These are phyloP conservation scores for Westerdykella sp. DNA, from an alignment of 2,329 filamentous ascomycete genomes.

Conservation along the genomic window DNA sequence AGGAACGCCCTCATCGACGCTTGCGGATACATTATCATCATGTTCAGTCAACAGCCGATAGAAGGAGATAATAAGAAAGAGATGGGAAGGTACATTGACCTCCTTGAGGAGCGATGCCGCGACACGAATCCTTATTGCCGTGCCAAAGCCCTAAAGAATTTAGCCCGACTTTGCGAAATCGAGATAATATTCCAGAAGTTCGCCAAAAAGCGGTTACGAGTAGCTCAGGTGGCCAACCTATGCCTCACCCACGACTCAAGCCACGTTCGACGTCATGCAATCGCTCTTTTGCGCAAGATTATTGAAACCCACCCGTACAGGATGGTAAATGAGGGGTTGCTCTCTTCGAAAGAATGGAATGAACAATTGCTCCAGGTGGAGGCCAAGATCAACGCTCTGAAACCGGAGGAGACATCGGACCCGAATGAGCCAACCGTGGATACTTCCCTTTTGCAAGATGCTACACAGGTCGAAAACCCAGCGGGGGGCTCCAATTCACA, in stretches of 20 bases:
- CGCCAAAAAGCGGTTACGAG: slow-evolving; percentile 81
- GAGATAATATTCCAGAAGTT: slow-evolving; percentile 62
- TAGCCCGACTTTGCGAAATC: slow-evolving; percentile 84
- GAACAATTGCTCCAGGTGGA: slow-evolving; percentile 76
- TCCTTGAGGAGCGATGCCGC: slow-evolving; percentile 90
- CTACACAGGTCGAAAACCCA: slow-evolving; percentile 65
- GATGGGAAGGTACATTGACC: slow-evolving; percentile 94
- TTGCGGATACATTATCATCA: slow-evolving; percentile 87
- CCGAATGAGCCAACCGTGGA: slow-evolving; percentile 66
- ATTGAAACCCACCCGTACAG: slow-evolving; percentile 88
- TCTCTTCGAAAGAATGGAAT: slow-evolving; percentile 81
- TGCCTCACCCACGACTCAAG: slow-evolving; percentile 98
- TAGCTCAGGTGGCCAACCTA: slow-evolving; percentile 76
- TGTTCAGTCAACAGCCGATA: slow-evolving; percentile 77
- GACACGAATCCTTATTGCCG: slow-evolving; percentile 96
- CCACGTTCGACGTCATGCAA: slow-evolving; percentile 89
- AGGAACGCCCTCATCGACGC: slow-evolving; percentile 93
- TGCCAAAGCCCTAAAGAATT: slow-evolving; percentile 87
- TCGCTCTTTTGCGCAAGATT: slow-evolving; percentile 80
- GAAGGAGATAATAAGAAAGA: slow-evolving; percentile 81
- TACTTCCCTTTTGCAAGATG: slow-evolving; percentile 75
- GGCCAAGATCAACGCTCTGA: slow-evolving; percentile 70
- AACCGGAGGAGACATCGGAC: slow-evolving; percentile 69
- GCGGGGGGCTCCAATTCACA: slow-evolving; percentile 41
- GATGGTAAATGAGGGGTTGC: slow-evolving; percentile 60